phyloP scores from a whole-genome alignment of 345 rosid genomes.

The Syzygium oleosum region DNA sequence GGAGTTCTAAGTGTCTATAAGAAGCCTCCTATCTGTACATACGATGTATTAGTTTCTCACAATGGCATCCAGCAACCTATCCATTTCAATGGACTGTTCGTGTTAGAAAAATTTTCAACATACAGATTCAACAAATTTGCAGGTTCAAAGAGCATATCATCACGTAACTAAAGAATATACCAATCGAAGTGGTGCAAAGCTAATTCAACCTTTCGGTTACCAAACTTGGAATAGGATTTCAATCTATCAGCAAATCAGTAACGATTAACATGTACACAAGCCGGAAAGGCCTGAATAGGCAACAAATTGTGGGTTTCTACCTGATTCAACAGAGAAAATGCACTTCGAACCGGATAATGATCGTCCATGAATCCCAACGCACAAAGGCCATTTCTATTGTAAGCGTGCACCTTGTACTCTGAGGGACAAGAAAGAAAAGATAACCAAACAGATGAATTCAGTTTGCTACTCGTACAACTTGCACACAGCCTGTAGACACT shows the following conservation, averaged over 20 bases:
- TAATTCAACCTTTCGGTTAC: background rate
- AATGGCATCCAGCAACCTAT: background rate
- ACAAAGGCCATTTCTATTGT: conserved; percentile 81
- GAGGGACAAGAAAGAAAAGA: background rate
- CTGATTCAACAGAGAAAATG: conserved; percentile 88
- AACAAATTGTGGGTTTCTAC: conserved; percentile 13
- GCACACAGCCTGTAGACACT: background rate
- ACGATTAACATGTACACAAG: background rate
- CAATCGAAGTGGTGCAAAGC: background rate
- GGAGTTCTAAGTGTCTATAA: background rate
- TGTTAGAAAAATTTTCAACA: background rate
- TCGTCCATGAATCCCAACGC: conserved; percentile 91
- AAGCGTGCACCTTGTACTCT: conserved; percentile 93
- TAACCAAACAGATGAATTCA: background rate
- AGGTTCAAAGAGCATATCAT: background rate
- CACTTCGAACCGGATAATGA: conserved; percentile 87
- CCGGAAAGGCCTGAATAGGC: background rate
- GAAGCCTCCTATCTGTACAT: background rate
- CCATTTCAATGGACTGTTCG: background rate
- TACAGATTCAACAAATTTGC: background rate
- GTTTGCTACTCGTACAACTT: background rate
- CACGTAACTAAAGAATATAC: background rate
- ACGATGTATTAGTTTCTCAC: background rate
- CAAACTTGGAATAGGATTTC: background rate
- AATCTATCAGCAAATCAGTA: background rate